Percentiles rank a stretch among this genome's conserved stretches.
Evolutionary conservation across 495 filamentous ascomycete species (phyloP).

Genomic region (Talaromyces stipitatus): DNA sequence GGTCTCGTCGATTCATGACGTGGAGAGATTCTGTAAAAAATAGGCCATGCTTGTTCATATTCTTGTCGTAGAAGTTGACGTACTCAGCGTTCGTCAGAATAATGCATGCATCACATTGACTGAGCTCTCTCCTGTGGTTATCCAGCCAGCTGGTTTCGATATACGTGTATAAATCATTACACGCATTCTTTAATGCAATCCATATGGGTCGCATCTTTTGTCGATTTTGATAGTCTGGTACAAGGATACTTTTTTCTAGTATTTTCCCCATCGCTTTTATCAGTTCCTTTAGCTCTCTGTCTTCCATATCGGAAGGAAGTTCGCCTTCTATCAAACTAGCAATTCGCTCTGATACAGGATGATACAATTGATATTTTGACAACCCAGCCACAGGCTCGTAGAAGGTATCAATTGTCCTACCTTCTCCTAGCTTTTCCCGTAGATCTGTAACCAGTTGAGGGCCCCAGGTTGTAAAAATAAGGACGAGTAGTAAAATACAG

Average conservation of each 20-base stretch:
- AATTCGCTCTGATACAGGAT: not conserved
- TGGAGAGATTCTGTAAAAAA: not conserved
- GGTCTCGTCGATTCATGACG: not conserved
- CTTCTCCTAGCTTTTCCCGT: not conserved
- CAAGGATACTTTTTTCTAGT: not conserved
- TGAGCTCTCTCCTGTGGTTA: no score
- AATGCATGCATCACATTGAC: no score
- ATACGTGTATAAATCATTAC: not conserved
- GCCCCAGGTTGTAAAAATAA: not conserved
- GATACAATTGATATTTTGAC: not conserved
- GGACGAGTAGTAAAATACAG: not conserved
- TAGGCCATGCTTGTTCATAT: not conserved
- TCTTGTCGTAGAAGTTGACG: not conserved
- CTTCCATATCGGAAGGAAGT: not conserved
- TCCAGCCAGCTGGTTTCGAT: not conserved
- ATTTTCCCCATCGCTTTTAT: not conserved
- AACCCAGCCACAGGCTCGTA: no score
- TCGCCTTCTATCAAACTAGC: not conserved
- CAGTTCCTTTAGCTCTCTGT: not conserved
- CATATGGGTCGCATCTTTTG: no score
- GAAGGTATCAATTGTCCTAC: not conserved
- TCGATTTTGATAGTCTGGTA: not conserved
- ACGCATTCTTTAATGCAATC: not conserved
- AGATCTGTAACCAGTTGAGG: not conserved
- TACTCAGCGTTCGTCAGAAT: not conserved